phyloP scores from a whole-genome alignment of 78 protist species.

The Dictyostelium purpureum region DNA sequence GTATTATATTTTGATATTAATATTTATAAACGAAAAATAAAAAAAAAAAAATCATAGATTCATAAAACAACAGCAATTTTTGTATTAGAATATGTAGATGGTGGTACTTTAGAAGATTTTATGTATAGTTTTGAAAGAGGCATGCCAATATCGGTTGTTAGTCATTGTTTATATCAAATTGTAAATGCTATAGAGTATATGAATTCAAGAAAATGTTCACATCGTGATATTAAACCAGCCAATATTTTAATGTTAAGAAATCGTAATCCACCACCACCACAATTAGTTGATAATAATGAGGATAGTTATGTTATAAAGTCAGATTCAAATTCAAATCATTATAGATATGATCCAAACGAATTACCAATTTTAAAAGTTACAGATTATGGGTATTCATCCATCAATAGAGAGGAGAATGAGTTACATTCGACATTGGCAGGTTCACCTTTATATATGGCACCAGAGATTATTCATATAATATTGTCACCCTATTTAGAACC shows the following conservation, averaged over 20 bases:
- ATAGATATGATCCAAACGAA: constrained; percentile 12
- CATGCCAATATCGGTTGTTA: constrained; percentile 4
- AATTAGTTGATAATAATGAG: background rate
- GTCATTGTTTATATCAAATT: constrained; percentile 33
- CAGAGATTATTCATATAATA: constrained; percentile 47
- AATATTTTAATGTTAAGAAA: constrained; percentile 44
- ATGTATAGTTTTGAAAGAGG: constrained; percentile 70
- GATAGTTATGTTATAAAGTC: too few species aligned
- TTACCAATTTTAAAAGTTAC: constrained; percentile 47
- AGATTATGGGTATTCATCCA: constrained; percentile 56
- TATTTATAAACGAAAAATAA: too few species aligned
- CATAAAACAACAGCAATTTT: constrained; percentile 77
- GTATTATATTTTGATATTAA: background rate
- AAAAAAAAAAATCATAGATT: background rate
- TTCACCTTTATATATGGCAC: constrained; percentile 70
- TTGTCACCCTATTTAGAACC: constrained; percentile 51
- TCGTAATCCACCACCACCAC: background rate
- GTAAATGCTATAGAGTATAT: constrained; percentile 52
- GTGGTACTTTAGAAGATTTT: constrained; percentile 69
- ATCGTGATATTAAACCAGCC: constrained; percentile 70
- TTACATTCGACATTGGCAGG: constrained; percentile 68
- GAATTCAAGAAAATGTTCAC: constrained; percentile 61
- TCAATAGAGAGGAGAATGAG: background rate
- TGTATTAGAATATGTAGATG: constrained; percentile 68
- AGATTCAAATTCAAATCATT: background rate